Base-by-base conservation (phyloP, 2,329 filamentous ascomycete species). In the Clarireedia sp. region DNA sequence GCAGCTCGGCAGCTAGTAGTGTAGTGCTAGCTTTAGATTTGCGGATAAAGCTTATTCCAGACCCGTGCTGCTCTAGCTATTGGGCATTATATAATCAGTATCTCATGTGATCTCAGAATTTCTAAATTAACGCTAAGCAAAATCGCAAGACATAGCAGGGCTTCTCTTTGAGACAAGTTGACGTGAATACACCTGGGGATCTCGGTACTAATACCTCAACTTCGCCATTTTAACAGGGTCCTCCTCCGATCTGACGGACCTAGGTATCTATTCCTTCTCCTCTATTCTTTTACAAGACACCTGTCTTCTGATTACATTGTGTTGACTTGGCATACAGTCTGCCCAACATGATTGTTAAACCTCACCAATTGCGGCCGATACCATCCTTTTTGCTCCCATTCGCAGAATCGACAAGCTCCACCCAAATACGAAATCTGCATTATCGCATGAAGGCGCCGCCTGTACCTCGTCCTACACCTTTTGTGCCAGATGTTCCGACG, bases 401-500 rank as follows among this genome's bases (percentile, higher is more conserved):
- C 51, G 36, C 62, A 24, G 63, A 63, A 33, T 55, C 71, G 47
- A 71, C 59, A 16, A 51, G 48, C 48, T 44, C 52, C 36, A 47
- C 55, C 37, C 63, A 61, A 57, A 48, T 71, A 51, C 71, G 75
- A 62, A 66, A 62, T 24, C 66, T 77, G 26, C 75, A 77, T 64
- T 69, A 62, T 43, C 60, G 59, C 14, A 62, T 66, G 70, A 71
- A 57, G 64, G 69, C 62, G 65, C 68, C 60, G 45, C 74, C 67
- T 44, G 64, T 85, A 26, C 91, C 91, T 2, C 68, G 77, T 23
- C 87, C 90, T 0, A 95, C 87, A 38, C 89, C 90, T 1, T 90
- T 95, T 66, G 85, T 95, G 40, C 92, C 91, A 33, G 86, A 96
- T 69, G 83, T 90, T 41, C 70, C 79, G 64, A 94, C 91, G 16